Evolutionary conservation across 345 rosid genomes (phyloP).

Genomic region (Camelina laxa): DNA sequence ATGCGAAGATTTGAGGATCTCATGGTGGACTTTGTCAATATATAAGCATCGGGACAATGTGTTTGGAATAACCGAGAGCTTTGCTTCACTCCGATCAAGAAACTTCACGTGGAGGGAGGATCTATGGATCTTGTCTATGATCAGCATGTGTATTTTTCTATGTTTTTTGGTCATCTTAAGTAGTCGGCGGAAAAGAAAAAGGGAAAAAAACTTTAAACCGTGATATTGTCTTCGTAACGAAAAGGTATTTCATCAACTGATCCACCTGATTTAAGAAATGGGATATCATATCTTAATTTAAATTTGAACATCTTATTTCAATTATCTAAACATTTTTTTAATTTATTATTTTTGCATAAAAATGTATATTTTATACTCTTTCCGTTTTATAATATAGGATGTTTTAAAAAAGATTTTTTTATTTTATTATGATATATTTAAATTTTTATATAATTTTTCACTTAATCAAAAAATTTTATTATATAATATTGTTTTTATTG

Average conservation of each 20-base stretch:
- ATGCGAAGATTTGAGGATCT: neutral
- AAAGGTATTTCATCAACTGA: neutral
- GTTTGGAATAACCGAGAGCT: constrained; percentile 20
- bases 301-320: no score
- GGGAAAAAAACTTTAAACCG: neutral
- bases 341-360: no score
- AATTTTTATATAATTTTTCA: no score
- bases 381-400: no score
- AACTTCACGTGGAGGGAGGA: constrained; percentile 40
- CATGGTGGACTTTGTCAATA: constrained; percentile 31
- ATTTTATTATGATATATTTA: no score
- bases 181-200: neutral
- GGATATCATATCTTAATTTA: neutral
- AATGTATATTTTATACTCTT: no score
- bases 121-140: constrained; percentile 39
- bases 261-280: neutral
- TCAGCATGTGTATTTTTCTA: constrained; percentile 30
- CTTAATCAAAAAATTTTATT: no score
- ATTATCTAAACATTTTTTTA: no score
- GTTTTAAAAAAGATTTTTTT: no score
- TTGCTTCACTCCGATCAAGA: constrained; percentile 39
- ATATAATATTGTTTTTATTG: no score
- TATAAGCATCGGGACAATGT: constrained; percentile 25
- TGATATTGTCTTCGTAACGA: constrained; percentile 6
- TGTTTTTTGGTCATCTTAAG: constrained; percentile 9